These are phyloP conservation scores for Panicum hallii DNA, from an alignment of 202 grass and related monocot species.

Conservation along the genomic window DNA sequence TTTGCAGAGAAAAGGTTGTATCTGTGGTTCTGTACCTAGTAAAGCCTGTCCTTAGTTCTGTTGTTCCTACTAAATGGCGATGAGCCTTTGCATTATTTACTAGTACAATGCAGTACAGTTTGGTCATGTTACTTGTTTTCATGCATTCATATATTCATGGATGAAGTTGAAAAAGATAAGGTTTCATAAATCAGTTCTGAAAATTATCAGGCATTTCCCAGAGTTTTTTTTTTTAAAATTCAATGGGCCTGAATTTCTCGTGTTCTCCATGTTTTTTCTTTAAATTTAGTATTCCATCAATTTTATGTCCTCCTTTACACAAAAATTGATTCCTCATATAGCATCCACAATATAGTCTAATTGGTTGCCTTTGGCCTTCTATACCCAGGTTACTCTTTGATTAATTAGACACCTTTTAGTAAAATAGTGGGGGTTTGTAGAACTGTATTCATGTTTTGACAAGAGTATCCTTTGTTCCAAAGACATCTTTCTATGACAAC, in stretches of 20 bases:
- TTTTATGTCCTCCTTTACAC: neutral
- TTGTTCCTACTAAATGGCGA: slow-evolving; percentile 6
- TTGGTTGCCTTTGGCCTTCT: neutral
- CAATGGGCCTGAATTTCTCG: neutral
- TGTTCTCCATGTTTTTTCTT: neutral
- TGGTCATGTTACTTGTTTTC: neutral
- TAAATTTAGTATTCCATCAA: neutral
- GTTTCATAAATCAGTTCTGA: neutral
- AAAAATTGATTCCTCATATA: neutral
- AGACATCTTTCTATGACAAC: neutral
- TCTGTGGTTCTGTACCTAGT: neutral
- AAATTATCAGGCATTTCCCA: slow-evolving; percentile 18
- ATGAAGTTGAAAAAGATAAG: neutral
- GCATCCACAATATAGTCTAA: neutral
- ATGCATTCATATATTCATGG: neutral
- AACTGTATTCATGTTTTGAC: neutral
- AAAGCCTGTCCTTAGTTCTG: neutral
- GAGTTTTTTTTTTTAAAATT: neutral
- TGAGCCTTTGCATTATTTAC: neutral
- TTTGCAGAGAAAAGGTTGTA: neutral
- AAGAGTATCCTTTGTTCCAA: neutral
- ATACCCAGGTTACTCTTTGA: neutral
- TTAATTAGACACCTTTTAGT: neutral
- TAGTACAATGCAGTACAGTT: neutral
- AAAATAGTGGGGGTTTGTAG: neutral